These are phyloP conservation scores for Yamadazyma songkhlaensis DNA, from an alignment of 1,139 yeast species.

Conservation along the genomic window DNA sequence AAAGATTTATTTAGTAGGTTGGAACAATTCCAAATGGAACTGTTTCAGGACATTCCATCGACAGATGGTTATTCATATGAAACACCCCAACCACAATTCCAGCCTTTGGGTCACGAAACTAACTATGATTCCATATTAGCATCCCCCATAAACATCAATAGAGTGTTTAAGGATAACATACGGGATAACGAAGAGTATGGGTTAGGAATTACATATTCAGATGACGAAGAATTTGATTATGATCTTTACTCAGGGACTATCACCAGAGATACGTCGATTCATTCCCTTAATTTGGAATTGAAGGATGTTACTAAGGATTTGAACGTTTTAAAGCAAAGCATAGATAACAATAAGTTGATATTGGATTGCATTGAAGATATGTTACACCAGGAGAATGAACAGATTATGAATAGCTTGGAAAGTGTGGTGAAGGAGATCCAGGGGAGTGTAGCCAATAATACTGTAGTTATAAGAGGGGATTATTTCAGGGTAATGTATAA, in stretches of 20 bases:
- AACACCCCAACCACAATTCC: too few relatives aligned
- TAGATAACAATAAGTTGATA: slow-evolving; percentile 8
- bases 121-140: neutral
- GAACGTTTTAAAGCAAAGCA: slow-evolving; percentile 8
- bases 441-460: slow-evolving; percentile 13
- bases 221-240: slow-evolving; percentile 5
- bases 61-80: too few relatives aligned
- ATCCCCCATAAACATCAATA: neutral
- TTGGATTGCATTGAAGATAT: slow-evolving; percentile 18
- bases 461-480: slow-evolving; percentile 6
- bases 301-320: slow-evolving; percentile 1
- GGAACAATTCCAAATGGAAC: slow-evolving; percentile 4
- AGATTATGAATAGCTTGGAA: slow-evolving; percentile 10
- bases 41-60: too few relatives aligned
- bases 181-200: too few relatives aligned
- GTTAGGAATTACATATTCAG: neutral
- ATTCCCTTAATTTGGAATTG: neutral
- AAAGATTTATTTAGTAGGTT: slow-evolving; percentile 8
- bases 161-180: too few relatives aligned
- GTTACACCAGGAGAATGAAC: slow-evolving; percentile 12
- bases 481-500: slow-evolving; percentile 1
- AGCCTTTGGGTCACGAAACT: too few relatives aligned
- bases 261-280: slow-evolving; percentile 6
- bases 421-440: slow-evolving; percentile 9
- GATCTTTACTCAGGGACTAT: slow-evolving; percentile 7